phyloP scores from a whole-genome alignment of 2,329 filamentous ascomycete genomes.

The Cercospora beticola region DNA sequence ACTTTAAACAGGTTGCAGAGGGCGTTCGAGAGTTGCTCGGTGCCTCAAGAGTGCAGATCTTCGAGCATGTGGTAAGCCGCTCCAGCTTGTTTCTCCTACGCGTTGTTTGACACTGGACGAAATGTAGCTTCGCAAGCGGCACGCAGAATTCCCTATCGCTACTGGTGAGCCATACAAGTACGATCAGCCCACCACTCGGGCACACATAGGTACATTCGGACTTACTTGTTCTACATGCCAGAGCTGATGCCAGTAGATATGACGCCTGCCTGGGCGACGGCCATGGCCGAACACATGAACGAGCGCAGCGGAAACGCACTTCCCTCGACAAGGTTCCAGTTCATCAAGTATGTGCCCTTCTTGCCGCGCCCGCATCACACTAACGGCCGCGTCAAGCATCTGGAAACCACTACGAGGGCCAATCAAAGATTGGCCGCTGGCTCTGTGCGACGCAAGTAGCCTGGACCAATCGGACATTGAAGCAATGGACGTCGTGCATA shows the following conservation, averaged over 20 bases:
- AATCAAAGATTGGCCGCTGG: constrained; percentile 13
- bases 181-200: constrained; percentile 14
- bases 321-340: not conserved
- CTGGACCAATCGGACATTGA: not conserved
- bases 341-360: constrained; percentile 16
- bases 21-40: not conserved
- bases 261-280: constrained; percentile 1
- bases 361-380: constrained; percentile 11
- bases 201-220: constrained; percentile 11
- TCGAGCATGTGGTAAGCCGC: constrained; percentile 10
- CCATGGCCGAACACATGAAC: constrained; percentile 3
- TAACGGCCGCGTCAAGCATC: not conserved
- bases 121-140: constrained; percentile 1
- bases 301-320: not conserved
- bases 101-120: too few relatives aligned
- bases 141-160: constrained; percentile 10
- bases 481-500: constrained; percentile 17
- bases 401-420: constrained; percentile 18
- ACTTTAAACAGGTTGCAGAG: constrained; percentile 15
- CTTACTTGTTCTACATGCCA: too few relatives aligned
- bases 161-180: constrained; percentile 14
- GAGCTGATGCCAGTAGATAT: too few relatives aligned
- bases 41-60: constrained; percentile 12
- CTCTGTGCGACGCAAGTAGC: constrained; percentile 12
- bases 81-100: too few relatives aligned